phyloP scores from a whole-genome alignment of 2,329 filamentous ascomycete species.

The Gaeumannomyces sp. region DNA sequence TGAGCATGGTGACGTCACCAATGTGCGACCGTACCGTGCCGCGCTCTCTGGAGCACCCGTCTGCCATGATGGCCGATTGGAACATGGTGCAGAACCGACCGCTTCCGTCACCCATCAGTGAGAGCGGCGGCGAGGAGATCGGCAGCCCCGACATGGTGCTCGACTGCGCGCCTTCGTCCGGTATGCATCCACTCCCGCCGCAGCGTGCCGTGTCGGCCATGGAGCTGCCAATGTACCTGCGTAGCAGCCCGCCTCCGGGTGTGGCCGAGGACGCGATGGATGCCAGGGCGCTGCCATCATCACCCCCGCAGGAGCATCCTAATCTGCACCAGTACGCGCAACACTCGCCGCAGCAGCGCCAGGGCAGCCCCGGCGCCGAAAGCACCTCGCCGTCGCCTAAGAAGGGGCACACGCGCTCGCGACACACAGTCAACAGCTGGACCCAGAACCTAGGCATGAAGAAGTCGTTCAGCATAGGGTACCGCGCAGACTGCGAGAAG shows the following conservation, averaged over 20 bases:
- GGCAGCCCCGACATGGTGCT: slow-evolving; percentile 34
- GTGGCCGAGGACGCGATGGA: too few species aligned
- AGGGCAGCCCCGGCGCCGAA: slow-evolving; percentile 28
- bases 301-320: slow-evolving; percentile 6
- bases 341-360: slow-evolving; percentile 14
- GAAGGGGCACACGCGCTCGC: slow-evolving; percentile 51
- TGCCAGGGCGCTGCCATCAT: not conserved
- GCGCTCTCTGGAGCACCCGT: slow-evolving; percentile 35
- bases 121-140: slow-evolving; percentile 41
- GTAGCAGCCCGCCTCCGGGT: slow-evolving; percentile 1
- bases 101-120: slow-evolving; percentile 55
- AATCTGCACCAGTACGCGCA: slow-evolving; percentile 8
- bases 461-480: slow-evolving; percentile 71
- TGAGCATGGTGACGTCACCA: not conserved
- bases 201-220: slow-evolving; percentile 28
- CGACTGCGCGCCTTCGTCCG: slow-evolving; percentile 25
- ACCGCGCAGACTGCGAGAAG: slow-evolving; percentile 71
- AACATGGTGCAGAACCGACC: slow-evolving; percentile 45
- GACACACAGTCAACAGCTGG: slow-evolving; percentile 55
- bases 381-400: slow-evolving; percentile 35
- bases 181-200: slow-evolving; percentile 27
- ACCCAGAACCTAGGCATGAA: slow-evolving; percentile 59
- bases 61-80: slow-evolving; percentile 38
- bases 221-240: slow-evolving; percentile 16
- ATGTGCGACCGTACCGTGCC: slow-evolving; percentile 38